A percentile compares a stretch with the other conserved stretches of the same genome.
These are phyloP conservation scores for Metschnikowia drakensbergensis DNA, from an alignment of 805 yeast genomes.

Conservation along the genomic window DNA sequence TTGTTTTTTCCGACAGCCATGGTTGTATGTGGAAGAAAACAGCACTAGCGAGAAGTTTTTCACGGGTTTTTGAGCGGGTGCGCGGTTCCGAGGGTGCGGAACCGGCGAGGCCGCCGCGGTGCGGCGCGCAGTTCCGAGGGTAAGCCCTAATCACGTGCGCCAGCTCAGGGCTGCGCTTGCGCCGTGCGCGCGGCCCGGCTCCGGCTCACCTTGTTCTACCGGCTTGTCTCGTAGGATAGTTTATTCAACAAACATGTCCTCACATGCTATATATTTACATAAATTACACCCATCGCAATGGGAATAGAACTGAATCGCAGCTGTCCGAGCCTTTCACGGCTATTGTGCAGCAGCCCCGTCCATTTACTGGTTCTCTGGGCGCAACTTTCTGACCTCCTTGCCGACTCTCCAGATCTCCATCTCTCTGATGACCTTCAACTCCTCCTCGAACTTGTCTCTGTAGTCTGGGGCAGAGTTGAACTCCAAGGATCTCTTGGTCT, in stretches of 20 bases:
- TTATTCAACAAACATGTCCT: conserved; percentile 45
- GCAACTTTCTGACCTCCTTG: conserved; percentile 98
- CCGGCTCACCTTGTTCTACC: no score
- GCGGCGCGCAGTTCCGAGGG: conserved; percentile 6
- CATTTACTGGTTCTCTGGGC: conserved; percentile 94
- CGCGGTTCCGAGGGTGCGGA: conserved; percentile 7
- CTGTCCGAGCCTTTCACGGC: conserved; percentile 37
- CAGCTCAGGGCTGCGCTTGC: conserved; percentile 4
- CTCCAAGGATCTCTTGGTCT: conserved; percentile 96
- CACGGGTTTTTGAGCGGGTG: conserved; percentile 2
- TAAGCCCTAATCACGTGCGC: conserved; percentile 14
- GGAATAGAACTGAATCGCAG: conserved; percentile 16
- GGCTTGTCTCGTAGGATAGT: conserved; percentile 21
- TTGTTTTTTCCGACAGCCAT: conserved; percentile 89
- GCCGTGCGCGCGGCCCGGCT: no score
- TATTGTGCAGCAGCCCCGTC: conserved; percentile 22
- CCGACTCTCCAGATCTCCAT: conserved; percentile 99
- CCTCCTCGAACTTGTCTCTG: conserved; percentile 93
- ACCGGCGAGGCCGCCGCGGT: not conserved
- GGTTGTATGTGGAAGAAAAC: conserved; percentile 3
- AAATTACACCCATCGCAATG: conserved; percentile 3
- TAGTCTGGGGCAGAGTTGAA: conserved; percentile 98
- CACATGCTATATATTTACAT: conserved; percentile 26
- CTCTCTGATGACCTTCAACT: conserved; percentile 87
- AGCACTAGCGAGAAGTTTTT: conserved; percentile 11